Evolutionary conservation across 2,329 filamentous ascomycete species (phyloP), one percentile per base, ranked within the genome.

Genomic region (Cordyceps javanica): DNA sequence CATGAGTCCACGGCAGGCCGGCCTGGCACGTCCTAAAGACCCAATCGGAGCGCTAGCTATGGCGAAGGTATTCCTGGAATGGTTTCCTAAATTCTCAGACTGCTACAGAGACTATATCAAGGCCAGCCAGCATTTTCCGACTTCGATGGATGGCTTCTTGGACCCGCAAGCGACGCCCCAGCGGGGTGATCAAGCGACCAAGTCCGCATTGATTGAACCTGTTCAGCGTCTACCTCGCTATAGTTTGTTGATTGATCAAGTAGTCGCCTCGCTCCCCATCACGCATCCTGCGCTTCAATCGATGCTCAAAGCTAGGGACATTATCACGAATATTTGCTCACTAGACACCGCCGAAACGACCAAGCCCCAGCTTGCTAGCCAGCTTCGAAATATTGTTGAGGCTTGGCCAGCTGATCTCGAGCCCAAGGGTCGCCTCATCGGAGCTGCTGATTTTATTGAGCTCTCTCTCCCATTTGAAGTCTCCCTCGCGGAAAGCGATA

Each of bases 321-420:
- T 96, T 55, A 91, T 99, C 63, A 91, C 92, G 21, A 94, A 96
- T 55, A 99, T 99, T 44, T 99, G 94, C 72, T 95, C 93, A 16
- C 87, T 97, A 74, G 93, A 97, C 65, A 89, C 75, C 68, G 89
- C 66, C 66, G 78, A 71, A 65, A 82, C 77, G 3, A 88, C 90
- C 66, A 89, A 91, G 63, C 85, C 86, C 10, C 88, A 90, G 63
- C 79, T 90, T 45, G 82, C 88, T 34, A 88, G 85, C 63, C 85
- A 89, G 42, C 75, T 97, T 49, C 86, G 87, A 61, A 87, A 87
- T 62, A 82, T 94, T 70, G 82, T 95, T 42, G 85, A 90, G 65
- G 83, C 81, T 46, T 96, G 91, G 90, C 90, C 91, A 1, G 68
- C 75, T 23, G 81, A 86, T 51, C 80, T 92, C 25, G 82, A 87